Evolutionary conservation across 1,139 yeast species (phyloP).

Genomic region (Kurtzmaniella quercitrusa): DNA sequence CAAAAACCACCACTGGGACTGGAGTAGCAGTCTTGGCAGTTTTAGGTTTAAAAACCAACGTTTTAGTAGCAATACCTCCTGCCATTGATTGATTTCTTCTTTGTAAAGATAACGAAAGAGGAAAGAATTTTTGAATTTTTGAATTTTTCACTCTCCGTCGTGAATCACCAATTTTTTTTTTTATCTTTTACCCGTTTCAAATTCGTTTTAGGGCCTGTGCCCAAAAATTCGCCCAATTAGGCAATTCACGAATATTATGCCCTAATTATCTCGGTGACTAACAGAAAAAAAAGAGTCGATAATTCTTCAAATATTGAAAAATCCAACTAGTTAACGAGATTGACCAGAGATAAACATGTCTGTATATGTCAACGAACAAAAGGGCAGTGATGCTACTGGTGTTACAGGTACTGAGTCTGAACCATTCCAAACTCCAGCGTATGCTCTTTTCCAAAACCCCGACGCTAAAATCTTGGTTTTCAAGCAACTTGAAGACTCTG

Average conservation of each 20-base stretch:
- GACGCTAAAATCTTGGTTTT: conserved; percentile 62
- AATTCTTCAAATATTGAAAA: too few species aligned
- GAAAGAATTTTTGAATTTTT: too few species aligned
- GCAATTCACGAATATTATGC: neutral
- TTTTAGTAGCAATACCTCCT: conserved; percentile 51
- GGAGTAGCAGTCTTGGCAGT: conserved; percentile 83
- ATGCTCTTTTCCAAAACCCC: conserved; percentile 57
- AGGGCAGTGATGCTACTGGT: conserved; percentile 60
- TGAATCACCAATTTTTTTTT: neutral
- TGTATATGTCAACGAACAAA: conserved; percentile 65
- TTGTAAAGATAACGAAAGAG: neutral
- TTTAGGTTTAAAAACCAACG: conserved; percentile 86
- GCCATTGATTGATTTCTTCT: neutral
- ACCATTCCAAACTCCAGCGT: conserved; percentile 84
- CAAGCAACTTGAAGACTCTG: conserved; percentile 59
- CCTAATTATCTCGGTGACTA: neutral
- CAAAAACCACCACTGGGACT: conserved; percentile 77
- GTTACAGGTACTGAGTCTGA: conserved; percentile 56
- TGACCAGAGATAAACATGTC: too few species aligned
- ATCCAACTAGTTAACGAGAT: too few species aligned
- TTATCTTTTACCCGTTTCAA: neutral
- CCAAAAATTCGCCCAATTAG: neutral
- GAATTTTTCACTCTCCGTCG: too few species aligned
- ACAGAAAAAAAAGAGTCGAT: neutral
- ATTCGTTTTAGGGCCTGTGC: neutral